Evolutionary conservation across 495 filamentous ascomycete genomes (phyloP), one percentile per base, ranked within the genome.

Genomic region (Aspergillus sclerotiicarbonarius): DNA sequence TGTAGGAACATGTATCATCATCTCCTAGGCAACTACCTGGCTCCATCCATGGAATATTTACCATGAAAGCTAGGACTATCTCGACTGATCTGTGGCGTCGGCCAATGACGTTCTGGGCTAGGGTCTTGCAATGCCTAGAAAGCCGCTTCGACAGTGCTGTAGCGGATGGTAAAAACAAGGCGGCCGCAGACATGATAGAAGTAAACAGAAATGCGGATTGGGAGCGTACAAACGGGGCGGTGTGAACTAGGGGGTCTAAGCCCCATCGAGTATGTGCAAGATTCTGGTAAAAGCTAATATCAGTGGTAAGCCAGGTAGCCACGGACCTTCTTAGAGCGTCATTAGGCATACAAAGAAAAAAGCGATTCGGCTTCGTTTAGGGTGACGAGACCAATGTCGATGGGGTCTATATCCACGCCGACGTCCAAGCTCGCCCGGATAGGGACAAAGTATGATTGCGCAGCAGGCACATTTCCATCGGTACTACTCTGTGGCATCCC

Each of bases 21-120:
- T 89, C 87, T 13, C 83, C 82, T 62, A 85, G 79, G 62, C 84
- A 80, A 48, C 81, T 79, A 6, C 87, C 86, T 0, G 87, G 85
- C 12, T 82, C 78, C 81, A 90, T 89, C 87, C 87, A 90, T 10
- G 87, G 87, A 21, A 90, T 80, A 61, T 89, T 89, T n/a, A 87
- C 80, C 84, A 89, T 87, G 59, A 89, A 90, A 2, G 84, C 87
- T 13, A 90, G 66, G 6, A 90, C 81, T 54, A 90, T 89, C 65
- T 90, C 87, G 8, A 87, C 84, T 7, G 87, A 90, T 35, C 82
- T 80, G 60, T 83, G 76, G 3, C 86, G 79, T 41, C 82, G 75
- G 0, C 73, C 67, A 37, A 86, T 82, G 21, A 88, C 78, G 19
- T 80, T 76, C 32, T 83, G 79, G 0, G 84, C 87, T 10, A 90